Evolutionary conservation across 2,329 filamentous ascomycete genomes (phyloP).

Genomic region (Trichophyton simii): DNA sequence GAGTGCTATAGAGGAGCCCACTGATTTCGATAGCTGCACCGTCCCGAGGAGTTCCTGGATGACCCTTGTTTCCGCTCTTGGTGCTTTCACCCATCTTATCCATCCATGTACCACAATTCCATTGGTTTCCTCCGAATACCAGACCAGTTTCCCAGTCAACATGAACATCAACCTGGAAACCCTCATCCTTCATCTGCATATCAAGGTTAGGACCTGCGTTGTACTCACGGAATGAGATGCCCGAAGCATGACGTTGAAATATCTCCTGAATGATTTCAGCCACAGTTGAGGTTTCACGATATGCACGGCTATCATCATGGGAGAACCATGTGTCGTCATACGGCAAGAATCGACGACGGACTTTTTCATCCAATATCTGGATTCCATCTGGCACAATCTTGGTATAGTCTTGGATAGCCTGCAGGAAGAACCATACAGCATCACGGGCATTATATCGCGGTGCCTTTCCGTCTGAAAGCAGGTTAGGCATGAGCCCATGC

Average conservation of each 20-base stretch:
- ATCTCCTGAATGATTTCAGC: constrained; percentile 88
- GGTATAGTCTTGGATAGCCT: constrained; percentile 88
- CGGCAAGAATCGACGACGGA: constrained; percentile 76
- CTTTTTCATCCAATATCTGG: constrained; percentile 59
- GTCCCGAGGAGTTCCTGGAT: constrained; percentile 92
- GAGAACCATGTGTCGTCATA: constrained; percentile 95
- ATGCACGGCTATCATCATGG: constrained; percentile 67
- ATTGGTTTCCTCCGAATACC: constrained; percentile 85
- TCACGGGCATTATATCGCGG: constrained; percentile 94
- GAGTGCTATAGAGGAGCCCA: constrained; percentile 78
- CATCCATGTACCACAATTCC: constrained; percentile 98
- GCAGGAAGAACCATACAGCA: constrained; percentile 95
- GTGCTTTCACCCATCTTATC: constrained; percentile 99
- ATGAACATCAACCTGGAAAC: constrained; percentile 82
- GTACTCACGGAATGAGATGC: constrained; percentile 85
- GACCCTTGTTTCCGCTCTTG: constrained; percentile 77
- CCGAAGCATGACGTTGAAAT: constrained; percentile 77
- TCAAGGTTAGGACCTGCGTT: constrained; percentile 84
- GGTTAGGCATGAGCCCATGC: constrained; percentile 95
- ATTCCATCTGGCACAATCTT: constrained; percentile 67
- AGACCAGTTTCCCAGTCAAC: constrained; percentile 87
- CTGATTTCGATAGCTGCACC: constrained; percentile 92
- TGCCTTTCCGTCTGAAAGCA: constrained; percentile 70
- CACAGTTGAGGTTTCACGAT: constrained; percentile 70
- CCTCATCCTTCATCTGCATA: constrained; percentile 80